Conservation (phyloP, 2,329 filamentous ascomycete genomes). For the Ophiostoma novo-ulmi region DNA sequence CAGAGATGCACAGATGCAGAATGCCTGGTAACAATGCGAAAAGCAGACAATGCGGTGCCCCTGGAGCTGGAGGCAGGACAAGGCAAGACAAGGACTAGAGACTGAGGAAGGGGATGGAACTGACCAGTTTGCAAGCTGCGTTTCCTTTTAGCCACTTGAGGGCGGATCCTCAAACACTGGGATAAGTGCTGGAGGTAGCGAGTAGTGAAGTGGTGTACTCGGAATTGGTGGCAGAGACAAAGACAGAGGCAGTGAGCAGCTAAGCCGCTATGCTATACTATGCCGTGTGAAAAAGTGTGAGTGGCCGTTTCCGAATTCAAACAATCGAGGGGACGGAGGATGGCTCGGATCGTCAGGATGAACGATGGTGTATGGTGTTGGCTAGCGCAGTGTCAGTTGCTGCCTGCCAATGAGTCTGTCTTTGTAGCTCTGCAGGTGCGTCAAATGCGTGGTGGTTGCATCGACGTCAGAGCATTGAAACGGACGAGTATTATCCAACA, state of each 20-base stretch:
- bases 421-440: conserved; percentile 14
- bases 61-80: neutral
- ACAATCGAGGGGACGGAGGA: neutral
- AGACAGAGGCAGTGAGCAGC: neutral
- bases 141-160: conserved; percentile 16
- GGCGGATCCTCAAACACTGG: conserved; percentile 23
- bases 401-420: conserved; percentile 9
- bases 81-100: neutral
- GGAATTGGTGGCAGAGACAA: neutral
- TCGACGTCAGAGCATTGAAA: conserved; percentile 27
- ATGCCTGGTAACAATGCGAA: conserved; percentile 17
- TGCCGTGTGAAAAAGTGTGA: neutral
- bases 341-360: conserved; percentile 20
- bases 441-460: conserved; percentile 18
- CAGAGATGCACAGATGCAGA: neutral
- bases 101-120: conserved; percentile 9
- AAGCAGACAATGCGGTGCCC: conserved; percentile 10
- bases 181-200: too few species aligned
- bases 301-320: neutral
- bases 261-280: neutral
- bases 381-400: conserved; percentile 14
- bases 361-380: conserved; percentile 17
- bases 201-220: neutral
- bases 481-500: neutral
- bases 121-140: conserved; percentile 20